These are phyloP conservation scores for Mucor racemosus DNA, from an alignment of 371 early-diverging fungal genomes.

Conservation along the genomic window DNA sequence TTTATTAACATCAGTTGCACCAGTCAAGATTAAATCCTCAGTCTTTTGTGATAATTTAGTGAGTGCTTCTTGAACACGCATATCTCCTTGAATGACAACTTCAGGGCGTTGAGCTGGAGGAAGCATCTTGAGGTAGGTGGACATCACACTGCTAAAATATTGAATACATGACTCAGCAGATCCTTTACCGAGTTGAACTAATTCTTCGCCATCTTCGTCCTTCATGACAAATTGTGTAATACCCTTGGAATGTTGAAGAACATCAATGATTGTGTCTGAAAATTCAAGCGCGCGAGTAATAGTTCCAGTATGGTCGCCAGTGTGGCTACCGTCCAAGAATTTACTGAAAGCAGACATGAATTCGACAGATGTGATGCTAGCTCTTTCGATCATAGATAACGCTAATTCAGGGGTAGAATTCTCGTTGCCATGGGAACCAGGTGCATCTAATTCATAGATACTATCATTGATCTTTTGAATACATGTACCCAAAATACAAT, in stretches of 20 bases:
- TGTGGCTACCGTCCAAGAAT: slow-evolving; percentile 77
- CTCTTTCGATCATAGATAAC: slow-evolving; percentile 88
- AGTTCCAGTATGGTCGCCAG: slow-evolving; percentile 82
- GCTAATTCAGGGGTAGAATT: slow-evolving; percentile 92
- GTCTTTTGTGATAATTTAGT: slow-evolving; percentile 74
- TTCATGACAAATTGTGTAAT: slow-evolving; percentile 81
- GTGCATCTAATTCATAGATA: slow-evolving; percentile 82
- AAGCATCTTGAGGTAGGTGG: slow-evolving; percentile 71
- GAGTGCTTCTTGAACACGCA: slow-evolving; percentile 75
- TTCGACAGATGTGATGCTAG: slow-evolving; percentile 77
- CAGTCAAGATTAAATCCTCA: slow-evolving; percentile 76
- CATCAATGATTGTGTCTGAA: slow-evolving; percentile 82
- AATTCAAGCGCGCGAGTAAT: slow-evolving; percentile 84
- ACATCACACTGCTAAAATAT: slow-evolving; percentile 90
- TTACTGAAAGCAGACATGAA: slow-evolving; percentile 77
- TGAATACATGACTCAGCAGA: slow-evolving; percentile 70
- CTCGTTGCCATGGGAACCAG: slow-evolving; percentile 82
- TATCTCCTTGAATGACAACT: slow-evolving; percentile 73
- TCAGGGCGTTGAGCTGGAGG: slow-evolving; percentile 75
- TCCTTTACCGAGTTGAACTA: slow-evolving; percentile 69
- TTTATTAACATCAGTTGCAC: slow-evolving; percentile 70
- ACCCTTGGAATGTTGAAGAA: slow-evolving; percentile 89
- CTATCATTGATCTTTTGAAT: slow-evolving; percentile 86
- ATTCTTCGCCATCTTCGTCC: slow-evolving; percentile 80
- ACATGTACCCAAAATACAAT: slow-evolving; percentile 88